Evolutionary conservation across 768 basidiomycete genomes (phyloP), one percentile per base, ranked within the genome.

Genomic region (Termitomyces sp.): DNA sequence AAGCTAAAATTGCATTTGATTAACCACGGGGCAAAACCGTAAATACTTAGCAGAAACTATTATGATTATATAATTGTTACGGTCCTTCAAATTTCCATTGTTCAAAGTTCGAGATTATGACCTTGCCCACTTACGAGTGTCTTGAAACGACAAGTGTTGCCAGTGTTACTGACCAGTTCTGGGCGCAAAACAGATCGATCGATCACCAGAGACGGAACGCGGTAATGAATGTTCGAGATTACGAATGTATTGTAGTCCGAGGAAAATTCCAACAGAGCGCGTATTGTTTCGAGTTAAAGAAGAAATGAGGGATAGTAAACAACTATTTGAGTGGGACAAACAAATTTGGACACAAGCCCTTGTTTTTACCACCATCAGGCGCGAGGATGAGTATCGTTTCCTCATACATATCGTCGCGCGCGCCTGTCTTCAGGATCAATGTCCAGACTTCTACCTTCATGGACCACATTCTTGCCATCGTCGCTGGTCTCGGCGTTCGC

Each of bases 391-490:
- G 68, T 67, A 62, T 73, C 69, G 67, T 72, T 62, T 76, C 75
- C 60, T 72, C 74, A 52, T 68, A 70, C 60, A 68, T 73, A 61
- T 72, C 74, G 16, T 61, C 71, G 59, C 68, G 68, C 64, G 67
- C 70, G 44, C 64, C 70, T 54, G 59, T 69, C 55, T 68, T 71
- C 66, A 65, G 64, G 44, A 63, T 75, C 60, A 71, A 71, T 69
- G 68, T 67, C 22, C 75, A 73, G 45, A 48, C 71, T 54, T 62
- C 64, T 61, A 68, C 71, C 33, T 32, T 75, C 66, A 89, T 90
- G 87, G 89, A 91, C 68, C 84, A 80, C 69, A 62, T 90, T 44
- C 73, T 82, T 69, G 83, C 89, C 67, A 87, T 90, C 64, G 81
- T 75, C 57, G 73, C 83, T 50, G 89, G 89, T 42, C 82, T 91